These are phyloP conservation scores for Tricholomella constricta DNA, from an alignment of 768 basidiomycete genomes.

Conservation along the genomic window DNA sequence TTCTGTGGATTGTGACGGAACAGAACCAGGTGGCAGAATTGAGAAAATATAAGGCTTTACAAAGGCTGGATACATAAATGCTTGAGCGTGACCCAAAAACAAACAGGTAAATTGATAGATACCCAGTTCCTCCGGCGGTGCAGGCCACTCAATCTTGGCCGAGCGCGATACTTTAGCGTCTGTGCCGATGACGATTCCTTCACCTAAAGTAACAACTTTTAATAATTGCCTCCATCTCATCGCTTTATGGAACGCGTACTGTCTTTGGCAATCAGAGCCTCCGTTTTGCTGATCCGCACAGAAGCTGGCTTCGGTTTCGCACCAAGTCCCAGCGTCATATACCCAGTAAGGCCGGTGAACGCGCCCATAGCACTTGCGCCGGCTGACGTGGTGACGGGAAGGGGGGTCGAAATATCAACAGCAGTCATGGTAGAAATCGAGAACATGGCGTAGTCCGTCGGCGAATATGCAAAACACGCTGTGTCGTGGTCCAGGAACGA, in stretches of 20 bases:
- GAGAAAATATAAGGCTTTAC: slow-evolving; percentile 80
- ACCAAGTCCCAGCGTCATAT: slow-evolving; percentile 83
- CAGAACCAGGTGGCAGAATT: slow-evolving; percentile 68
- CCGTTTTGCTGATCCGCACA: slow-evolving; percentile 54
- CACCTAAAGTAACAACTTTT: slow-evolving; percentile 44
- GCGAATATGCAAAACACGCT: slow-evolving; percentile 79
- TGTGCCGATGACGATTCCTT: slow-evolving; percentile 64
- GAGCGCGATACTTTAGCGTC: slow-evolving; percentile 57
- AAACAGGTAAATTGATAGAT: background rate
- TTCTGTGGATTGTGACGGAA: slow-evolving; percentile 33
- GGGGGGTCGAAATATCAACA: slow-evolving; percentile 53
- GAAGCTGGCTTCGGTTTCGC: slow-evolving; percentile 71
- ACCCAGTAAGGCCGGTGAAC: slow-evolving; percentile 76
- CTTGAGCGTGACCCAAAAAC: background rate
- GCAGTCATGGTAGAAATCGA: slow-evolving; percentile 59
- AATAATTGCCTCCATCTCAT: background rate
- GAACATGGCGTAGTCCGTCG: slow-evolving; percentile 75
- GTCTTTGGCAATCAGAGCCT: slow-evolving; percentile 76
- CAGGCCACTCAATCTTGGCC: slow-evolving; percentile 67
- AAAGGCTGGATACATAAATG: slow-evolving; percentile 48
- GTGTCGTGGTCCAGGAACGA: slow-evolving; percentile 66
- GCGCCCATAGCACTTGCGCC: slow-evolving; percentile 68
- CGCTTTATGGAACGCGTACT: slow-evolving; percentile 48
- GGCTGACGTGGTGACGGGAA: slow-evolving; percentile 44
- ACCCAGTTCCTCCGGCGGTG: slow-evolving; percentile 84